Evolutionary conservation across 257 asterid species (phyloP).

Genomic region (Solanum medicagineum): DNA sequence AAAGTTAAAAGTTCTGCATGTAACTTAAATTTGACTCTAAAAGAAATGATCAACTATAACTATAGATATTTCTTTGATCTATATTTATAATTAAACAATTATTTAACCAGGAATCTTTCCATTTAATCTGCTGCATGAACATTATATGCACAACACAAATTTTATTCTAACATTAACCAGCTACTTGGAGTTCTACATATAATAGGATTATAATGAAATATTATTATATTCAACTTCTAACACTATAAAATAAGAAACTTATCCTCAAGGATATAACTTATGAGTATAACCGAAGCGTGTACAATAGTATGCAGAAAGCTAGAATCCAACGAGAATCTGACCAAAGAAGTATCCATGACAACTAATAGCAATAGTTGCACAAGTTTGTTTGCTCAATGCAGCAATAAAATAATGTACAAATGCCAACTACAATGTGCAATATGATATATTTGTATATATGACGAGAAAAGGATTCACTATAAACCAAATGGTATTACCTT

Average conservation of each 20-base stretch:
- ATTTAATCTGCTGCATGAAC: background rate
- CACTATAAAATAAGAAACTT: background rate
- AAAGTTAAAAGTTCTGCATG: background rate
- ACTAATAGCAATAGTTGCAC: background rate
- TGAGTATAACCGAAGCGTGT: background rate
- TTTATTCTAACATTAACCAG: background rate
- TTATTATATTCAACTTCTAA: background rate
- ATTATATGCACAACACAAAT: background rate
- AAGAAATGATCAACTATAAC: background rate
- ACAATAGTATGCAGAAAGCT: background rate
- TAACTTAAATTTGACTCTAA: background rate
- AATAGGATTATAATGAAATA: background rate
- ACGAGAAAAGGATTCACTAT: background rate
- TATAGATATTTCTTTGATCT: background rate
- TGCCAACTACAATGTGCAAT: background rate
- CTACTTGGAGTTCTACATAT: background rate
- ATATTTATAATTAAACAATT: background rate
- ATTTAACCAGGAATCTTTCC: background rate
- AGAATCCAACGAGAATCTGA: background rate
- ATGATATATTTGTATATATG: background rate
- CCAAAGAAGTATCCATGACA: background rate
- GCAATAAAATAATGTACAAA: background rate
- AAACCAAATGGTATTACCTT: slow-evolving; percentile 42
- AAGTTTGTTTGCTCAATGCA: background rate
- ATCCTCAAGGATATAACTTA: background rate